Percentiles rank a stretch among this genome's conserved stretches.
phyloP scores from a whole-genome alignment of 2,329 filamentous ascomycete genomes.

The Knufia fluminis region DNA sequence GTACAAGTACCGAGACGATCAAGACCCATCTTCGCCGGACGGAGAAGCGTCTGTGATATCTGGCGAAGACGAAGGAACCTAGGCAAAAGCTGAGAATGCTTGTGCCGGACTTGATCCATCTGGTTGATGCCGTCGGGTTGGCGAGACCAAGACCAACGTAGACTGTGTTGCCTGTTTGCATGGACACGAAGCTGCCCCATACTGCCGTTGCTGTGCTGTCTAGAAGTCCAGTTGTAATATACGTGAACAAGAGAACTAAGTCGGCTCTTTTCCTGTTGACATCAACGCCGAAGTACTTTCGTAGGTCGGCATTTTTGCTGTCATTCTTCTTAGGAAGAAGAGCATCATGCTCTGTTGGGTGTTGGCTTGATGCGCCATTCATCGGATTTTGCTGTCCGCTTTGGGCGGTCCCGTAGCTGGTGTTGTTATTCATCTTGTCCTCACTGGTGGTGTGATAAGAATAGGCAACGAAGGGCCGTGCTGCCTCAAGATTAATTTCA shows the following conservation, averaged over 20 bases:
- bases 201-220: slow-evolving; percentile 68
- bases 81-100: slow-evolving; percentile 63
- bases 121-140: slow-evolving; percentile 43
- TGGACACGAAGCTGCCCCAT: slow-evolving; percentile 73
- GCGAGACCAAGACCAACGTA: slow-evolving; percentile 68
- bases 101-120: slow-evolving; percentile 63
- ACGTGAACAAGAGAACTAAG: slow-evolving; percentile 60
- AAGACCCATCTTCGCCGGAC: slow-evolving; percentile 58
- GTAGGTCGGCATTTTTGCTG: background rate
- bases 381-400: background rate
- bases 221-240: slow-evolving; percentile 66
- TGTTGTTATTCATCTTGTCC: slow-evolving; percentile 5
- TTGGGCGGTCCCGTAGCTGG: slow-evolving; percentile 3
- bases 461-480: background rate
- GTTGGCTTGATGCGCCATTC: background rate
- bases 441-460: background rate
- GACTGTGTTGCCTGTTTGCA: slow-evolving; percentile 80
- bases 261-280: slow-evolving; percentile 55
- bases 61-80: slow-evolving; percentile 62
- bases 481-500: too few species aligned
- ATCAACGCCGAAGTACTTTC: slow-evolving; percentile 28
- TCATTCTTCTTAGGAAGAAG: slow-evolving; percentile 4
- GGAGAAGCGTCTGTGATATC: slow-evolving; percentile 56
- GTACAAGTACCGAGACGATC: slow-evolving; percentile 47
- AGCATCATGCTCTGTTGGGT: slow-evolving; percentile 3